Evolutionary conservation across 2,329 filamentous ascomycete genomes (phyloP).

Genomic region (Colletotrichum abscissum): DNA sequence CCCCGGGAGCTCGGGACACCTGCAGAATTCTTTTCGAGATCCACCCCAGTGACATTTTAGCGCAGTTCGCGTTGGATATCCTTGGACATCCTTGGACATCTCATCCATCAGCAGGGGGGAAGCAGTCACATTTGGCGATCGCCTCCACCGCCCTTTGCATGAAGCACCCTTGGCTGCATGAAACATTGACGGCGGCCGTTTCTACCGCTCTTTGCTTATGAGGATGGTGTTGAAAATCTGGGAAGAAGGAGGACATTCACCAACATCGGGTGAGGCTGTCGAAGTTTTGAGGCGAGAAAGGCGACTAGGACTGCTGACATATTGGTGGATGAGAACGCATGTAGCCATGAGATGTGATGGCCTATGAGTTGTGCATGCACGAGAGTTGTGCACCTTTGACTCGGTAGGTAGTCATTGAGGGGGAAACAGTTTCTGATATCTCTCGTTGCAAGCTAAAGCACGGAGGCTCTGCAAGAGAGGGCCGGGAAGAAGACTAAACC

Average conservation of each 20-base stretch:
- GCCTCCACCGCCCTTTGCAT: conserved; percentile 29
- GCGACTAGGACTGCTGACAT: neutral
- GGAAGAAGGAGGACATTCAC: neutral
- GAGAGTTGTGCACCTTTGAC: neutral
- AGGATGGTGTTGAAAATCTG: neutral
- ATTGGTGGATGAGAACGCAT: neutral
- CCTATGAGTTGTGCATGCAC: neutral
- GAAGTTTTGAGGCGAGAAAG: too few relatives aligned
- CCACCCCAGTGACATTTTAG: conserved; percentile 29
- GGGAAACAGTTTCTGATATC: neutral
- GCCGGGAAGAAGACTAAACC: neutral
- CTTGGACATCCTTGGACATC: neutral
- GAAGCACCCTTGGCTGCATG: conserved; percentile 25
- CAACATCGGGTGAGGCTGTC: neutral
- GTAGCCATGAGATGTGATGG: neutral
- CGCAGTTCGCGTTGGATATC: conserved; percentile 25
- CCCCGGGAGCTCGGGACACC: conserved; percentile 26
- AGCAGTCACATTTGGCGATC: conserved; percentile 28
- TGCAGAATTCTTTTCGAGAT: conserved; percentile 24
- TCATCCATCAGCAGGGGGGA: conserved; percentile 2
- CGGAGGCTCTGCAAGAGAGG: conserved; percentile 2
- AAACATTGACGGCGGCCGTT: conserved; percentile 30
- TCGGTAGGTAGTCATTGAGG: neutral
- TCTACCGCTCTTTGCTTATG: conserved; percentile 10
- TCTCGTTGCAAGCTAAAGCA: neutral